Evolutionary conservation across 2,329 filamentous ascomycete species (phyloP).

Genomic region (Fusarium sterilihyphosum): DNA sequence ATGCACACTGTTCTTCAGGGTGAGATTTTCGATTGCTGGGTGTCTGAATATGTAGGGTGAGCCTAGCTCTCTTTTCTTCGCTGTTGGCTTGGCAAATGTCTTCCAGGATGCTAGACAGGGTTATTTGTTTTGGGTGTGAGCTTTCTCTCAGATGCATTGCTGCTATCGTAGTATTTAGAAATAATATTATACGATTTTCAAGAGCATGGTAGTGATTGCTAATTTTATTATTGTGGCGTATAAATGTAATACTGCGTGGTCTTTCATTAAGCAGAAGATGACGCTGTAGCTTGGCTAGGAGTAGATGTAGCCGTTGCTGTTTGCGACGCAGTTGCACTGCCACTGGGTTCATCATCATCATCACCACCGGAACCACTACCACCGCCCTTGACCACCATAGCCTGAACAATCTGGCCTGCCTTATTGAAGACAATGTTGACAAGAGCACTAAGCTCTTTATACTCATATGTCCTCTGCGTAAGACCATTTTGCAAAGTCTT

Average conservation of each 20-base stretch:
- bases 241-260: fast-evolving
- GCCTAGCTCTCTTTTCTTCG: no score
- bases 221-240: not conserved
- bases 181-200: no score
- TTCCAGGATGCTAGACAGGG: no score
- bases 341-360: not conserved
- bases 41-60: fast-evolving
- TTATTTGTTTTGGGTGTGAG: no score
- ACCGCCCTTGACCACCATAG: conserved; percentile 13
- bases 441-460: conserved; percentile 11
- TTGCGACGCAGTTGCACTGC: not conserved
- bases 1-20: no score
- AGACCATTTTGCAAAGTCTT: conserved; percentile 13
- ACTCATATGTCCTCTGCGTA: conserved; percentile 16
- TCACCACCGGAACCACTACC: not conserved
- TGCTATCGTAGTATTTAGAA: no score
- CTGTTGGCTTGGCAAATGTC: no score
- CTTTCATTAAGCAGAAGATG: not conserved
- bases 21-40: no score
- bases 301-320: conserved; percentile 1
- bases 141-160: no score
- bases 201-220: fast-evolving
- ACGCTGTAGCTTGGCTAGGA: not conserved
- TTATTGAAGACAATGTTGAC: conserved; percentile 28
- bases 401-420: conserved; percentile 22